phyloP scores from a whole-genome alignment of 2,329 filamentous ascomycete species.

The Colletotrichum sp. region DNA sequence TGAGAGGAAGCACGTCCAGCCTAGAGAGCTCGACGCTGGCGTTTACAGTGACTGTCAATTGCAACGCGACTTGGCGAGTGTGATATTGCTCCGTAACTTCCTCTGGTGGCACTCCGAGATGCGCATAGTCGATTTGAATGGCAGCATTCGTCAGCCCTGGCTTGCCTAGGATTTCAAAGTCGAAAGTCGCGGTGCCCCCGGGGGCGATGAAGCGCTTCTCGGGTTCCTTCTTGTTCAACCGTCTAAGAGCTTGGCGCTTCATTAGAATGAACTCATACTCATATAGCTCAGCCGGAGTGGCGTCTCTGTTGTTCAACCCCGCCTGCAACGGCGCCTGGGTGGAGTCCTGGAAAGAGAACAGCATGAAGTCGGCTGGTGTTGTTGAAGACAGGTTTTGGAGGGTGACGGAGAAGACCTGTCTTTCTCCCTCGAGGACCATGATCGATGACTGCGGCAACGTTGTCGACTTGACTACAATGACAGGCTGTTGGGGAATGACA shows the following conservation, averaged over 20 bases:
- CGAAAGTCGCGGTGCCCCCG: constrained; percentile 72
- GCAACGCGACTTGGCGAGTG: constrained; percentile 81
- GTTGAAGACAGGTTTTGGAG: constrained; percentile 76
- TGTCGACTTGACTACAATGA: constrained; percentile 76
- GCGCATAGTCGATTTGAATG: constrained; percentile 86
- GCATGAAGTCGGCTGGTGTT: constrained; percentile 80
- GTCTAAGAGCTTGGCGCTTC: constrained; percentile 71
- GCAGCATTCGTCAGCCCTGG: constrained; percentile 80
- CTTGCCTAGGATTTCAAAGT: constrained; percentile 86
- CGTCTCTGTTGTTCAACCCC: constrained; percentile 77
- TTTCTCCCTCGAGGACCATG: constrained; percentile 93
- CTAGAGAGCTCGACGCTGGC: constrained; percentile 84
- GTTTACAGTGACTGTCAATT: constrained; percentile 89
- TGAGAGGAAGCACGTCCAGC: constrained; percentile 79
- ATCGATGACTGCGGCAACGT: constrained; percentile 83
- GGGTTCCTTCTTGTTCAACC: constrained; percentile 52
- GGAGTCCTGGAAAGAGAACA: constrained; percentile 90
- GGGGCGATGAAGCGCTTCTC: constrained; percentile 68
- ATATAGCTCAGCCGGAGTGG: constrained; percentile 79
- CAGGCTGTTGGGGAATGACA: constrained; percentile 81
- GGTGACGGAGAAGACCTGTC: constrained; percentile 76
- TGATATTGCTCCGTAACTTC: constrained; percentile 78
- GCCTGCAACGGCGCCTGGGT: constrained; percentile 79
- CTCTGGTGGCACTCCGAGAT: constrained; percentile 73
- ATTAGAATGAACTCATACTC: constrained; percentile 84